Conservation (phyloP, 352 stramenopile species). For the Thraustochytrium striatum region DNA sequence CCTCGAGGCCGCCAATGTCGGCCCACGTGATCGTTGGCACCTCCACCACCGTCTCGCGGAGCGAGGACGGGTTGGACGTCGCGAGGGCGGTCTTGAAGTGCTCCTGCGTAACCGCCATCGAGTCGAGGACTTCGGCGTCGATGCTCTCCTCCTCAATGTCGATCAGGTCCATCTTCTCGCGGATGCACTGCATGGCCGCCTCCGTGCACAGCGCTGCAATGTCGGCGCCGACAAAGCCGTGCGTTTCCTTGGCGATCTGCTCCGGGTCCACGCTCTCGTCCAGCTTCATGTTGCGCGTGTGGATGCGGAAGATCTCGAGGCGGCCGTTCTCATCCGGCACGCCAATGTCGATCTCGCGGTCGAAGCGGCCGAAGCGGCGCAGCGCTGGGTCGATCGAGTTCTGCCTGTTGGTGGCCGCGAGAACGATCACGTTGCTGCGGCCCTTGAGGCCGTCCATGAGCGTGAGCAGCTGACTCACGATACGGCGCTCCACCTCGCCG, state of each 20-base stretch:
- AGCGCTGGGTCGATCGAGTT: conserved; percentile 97
- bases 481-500: conserved; percentile 96
- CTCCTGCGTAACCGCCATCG: conserved; percentile 95
- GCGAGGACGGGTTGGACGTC: conserved; percentile 94
- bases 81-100: conserved; percentile 98
- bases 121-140: conserved; percentile 96
- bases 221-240: conserved; percentile 98
- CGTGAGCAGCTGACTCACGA: conserved; percentile 96
- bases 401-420: conserved; percentile 97
- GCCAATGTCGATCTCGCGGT: conserved; percentile 98
- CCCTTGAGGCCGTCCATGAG: conserved; percentile 94
- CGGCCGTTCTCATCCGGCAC: conserved; percentile 97
- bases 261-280: conserved; percentile 97
- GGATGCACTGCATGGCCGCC: conserved; percentile 87
- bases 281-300: conserved; percentile 99
- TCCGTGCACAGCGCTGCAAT: conserved; percentile 98
- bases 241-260: conserved; percentile 92
- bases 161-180: conserved; percentile 99
- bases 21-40: conserved; percentile 97
- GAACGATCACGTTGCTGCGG: conserved; percentile 90
- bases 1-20: conserved; percentile 97
- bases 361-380: conserved; percentile 95
- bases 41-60: conserved; percentile 98
- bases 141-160: conserved; percentile 99
- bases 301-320: conserved; percentile 98